These are phyloP conservation scores for Aspergillus spinulosporus DNA, from an alignment of 2,329 filamentous ascomycete genomes.

Conservation along the genomic window DNA sequence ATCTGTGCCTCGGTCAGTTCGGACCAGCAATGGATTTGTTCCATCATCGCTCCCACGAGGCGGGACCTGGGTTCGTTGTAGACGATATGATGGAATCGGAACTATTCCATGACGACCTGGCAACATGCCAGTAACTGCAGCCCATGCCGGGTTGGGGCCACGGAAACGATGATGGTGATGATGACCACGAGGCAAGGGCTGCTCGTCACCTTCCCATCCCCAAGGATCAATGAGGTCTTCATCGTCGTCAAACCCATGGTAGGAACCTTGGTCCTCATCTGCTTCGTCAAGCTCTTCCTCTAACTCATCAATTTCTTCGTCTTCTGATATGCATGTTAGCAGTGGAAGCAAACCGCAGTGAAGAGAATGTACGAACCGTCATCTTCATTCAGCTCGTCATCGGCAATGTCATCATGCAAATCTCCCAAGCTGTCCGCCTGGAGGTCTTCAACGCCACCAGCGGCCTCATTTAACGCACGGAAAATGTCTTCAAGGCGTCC, in stretches of 20 bases:
- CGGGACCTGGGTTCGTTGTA: conserved; percentile 47
- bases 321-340: conserved; percentile 54
- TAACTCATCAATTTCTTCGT: conserved; percentile 52
- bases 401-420: conserved; percentile 46
- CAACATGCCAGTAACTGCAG: conserved; percentile 60
- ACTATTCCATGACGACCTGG: conserved; percentile 52
- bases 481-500: conserved; percentile 49
- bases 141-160: conserved; percentile 62
- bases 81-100: conserved; percentile 45
- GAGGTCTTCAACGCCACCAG: conserved; percentile 45
- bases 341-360: background rate
- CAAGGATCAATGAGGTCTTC: conserved; percentile 46
- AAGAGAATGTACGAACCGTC: conserved; percentile 48
- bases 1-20: conserved; percentile 46
- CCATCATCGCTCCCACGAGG: conserved; percentile 72
- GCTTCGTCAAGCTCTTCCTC: conserved; percentile 49
- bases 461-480: conserved; percentile 45
- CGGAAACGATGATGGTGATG: conserved; percentile 56
- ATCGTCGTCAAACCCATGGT: conserved; percentile 42
- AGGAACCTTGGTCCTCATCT: conserved; percentile 47
- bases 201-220: conserved; percentile 58
- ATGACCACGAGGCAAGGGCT: conserved; percentile 40
- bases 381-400: conserved; percentile 60
- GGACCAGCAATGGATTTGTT: conserved; percentile 80
- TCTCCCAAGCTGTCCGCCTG: conserved; percentile 51